Conservation (phyloP, 2,329 filamentous ascomycete genomes). For the Pleoardoris graminearum region DNA sequence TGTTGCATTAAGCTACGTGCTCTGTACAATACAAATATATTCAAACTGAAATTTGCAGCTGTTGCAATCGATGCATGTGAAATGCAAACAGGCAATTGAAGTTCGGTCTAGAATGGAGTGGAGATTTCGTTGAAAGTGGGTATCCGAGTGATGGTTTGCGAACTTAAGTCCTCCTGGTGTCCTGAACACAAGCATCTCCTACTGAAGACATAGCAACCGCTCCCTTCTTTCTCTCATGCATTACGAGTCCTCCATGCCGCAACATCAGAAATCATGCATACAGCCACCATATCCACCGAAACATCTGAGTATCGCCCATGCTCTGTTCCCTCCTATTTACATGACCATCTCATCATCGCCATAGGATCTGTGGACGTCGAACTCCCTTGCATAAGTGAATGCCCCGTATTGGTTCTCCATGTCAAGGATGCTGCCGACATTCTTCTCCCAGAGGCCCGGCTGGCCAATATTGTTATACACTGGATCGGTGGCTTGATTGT, state of each 20-base stretch:
- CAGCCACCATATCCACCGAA: not conserved
- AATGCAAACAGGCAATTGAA: not conserved
- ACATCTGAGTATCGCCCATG: not conserved
- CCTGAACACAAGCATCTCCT: not conserved
- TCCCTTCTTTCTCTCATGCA: not conserved
- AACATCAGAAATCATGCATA: not conserved
- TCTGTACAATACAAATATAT: not conserved
- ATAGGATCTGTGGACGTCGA: constrained; percentile 47
- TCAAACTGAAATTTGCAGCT: not conserved
- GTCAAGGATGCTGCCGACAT: constrained; percentile 46
- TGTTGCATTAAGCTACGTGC: not conserved
- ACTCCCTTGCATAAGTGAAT: constrained; percentile 58
- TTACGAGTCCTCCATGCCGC: not conserved
- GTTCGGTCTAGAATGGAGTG: not conserved
- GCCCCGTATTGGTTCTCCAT: constrained; percentile 73
- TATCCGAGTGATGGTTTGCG: constrained; percentile 12
- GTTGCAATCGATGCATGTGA: not conserved
- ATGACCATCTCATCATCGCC: constrained; percentile 48
- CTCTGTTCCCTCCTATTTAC: constrained; percentile 18
- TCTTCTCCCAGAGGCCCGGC: constrained; percentile 53
- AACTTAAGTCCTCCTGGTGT: not conserved
- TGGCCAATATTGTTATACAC: constrained; percentile 59
- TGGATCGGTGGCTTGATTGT: constrained; percentile 66
- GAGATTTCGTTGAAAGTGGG: constrained; percentile 10
- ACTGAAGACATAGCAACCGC: not conserved